Evolutionary conservation across 208 protist species (phyloP).

Genomic region (Leptomonas pyrrhocoris): DNA sequence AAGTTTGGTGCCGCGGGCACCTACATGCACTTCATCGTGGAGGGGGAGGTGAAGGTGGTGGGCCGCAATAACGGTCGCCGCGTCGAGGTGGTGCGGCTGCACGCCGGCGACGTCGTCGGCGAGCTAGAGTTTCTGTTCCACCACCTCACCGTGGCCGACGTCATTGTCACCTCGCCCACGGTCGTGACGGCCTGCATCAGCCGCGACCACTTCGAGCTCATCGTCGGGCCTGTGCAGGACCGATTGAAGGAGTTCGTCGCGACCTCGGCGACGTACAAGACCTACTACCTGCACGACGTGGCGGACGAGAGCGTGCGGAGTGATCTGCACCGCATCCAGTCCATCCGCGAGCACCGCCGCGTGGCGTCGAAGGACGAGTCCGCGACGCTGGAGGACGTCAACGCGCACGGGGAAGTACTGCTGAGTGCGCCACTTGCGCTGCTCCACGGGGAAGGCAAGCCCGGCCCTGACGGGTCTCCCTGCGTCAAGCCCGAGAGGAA

Average conservation of each 20-base stretch:
- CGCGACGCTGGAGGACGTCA: slow-evolving; percentile 32
- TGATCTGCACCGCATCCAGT: slow-evolving; percentile 59
- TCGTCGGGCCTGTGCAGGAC: slow-evolving; percentile 81
- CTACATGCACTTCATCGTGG: slow-evolving; percentile 81
- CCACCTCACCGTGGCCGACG: slow-evolving; percentile 84
- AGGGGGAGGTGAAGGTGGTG: slow-evolving; percentile 80
- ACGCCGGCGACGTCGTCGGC: slow-evolving; percentile 77
- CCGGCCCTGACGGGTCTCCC: slow-evolving; percentile 5
- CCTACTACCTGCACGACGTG: slow-evolving; percentile 61
- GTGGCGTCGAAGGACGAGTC: slow-evolving; percentile 27
- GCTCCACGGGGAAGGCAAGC: slow-evolving; percentile 25
- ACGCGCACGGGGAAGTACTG: slow-evolving; percentile 54
- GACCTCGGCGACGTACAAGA: slow-evolving; percentile 62
- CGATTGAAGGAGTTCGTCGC: slow-evolving; percentile 82
- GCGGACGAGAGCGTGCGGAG: slow-evolving; percentile 65
- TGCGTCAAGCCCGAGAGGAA: too few relatives aligned
- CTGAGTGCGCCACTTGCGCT: slow-evolving; percentile 37
- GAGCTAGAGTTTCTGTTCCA: slow-evolving; percentile 92
- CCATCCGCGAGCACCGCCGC: slow-evolving; percentile 34
- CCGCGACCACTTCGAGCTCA: slow-evolving; percentile 87
- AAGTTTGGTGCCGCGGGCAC: slow-evolving; percentile 64
- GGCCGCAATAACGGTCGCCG: slow-evolving; percentile 64
- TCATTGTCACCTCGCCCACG: slow-evolving; percentile 62
- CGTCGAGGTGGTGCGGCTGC: slow-evolving; percentile 70
- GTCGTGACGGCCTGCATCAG: slow-evolving; percentile 78